These are phyloP conservation scores for Lachancea mirantina DNA, from an alignment of 805 yeast genomes.

Conservation along the genomic window DNA sequence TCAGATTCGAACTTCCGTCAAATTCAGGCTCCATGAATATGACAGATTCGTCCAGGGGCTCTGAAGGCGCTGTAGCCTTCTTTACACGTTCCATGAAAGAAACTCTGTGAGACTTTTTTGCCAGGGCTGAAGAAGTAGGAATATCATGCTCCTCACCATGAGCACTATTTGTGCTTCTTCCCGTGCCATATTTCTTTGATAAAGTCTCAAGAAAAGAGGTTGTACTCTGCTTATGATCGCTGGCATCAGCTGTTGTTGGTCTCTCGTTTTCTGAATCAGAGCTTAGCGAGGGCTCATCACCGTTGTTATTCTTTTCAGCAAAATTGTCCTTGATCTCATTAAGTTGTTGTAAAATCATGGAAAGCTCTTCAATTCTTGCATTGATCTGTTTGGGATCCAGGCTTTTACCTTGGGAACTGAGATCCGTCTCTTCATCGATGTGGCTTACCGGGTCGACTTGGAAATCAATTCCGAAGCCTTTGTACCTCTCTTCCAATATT, in stretches of 20 bases:
- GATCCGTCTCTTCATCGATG: conserved; percentile 2
- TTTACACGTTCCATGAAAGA: conserved; percentile 28
- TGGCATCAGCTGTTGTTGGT: conserved; percentile 8
- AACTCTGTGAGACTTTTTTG: conserved; percentile 16
- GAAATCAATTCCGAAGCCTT: conserved; percentile 57
- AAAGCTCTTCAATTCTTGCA: conserved; percentile 20
- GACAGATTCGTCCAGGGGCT: no score
- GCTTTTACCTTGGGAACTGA: conserved; percentile 7
- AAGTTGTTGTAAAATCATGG: conserved; percentile 20
- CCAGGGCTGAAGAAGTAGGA: conserved; percentile 7
- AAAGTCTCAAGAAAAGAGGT: conserved; percentile 27
- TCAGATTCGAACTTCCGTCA: no score
- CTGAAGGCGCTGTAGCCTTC: conserved; percentile 16
- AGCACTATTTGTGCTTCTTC: conserved; percentile 11
- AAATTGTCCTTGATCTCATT: conserved; percentile 10
- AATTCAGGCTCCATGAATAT: no score
- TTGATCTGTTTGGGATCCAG: conserved; percentile 23
- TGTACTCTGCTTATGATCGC: conserved; percentile 5
- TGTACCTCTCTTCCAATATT: conserved; percentile 60
- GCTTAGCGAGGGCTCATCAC: conserved; percentile 5
- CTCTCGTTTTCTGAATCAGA: conserved; percentile 11
- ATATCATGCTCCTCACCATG: conserved; percentile 3
- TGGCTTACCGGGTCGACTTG: conserved; percentile 10
- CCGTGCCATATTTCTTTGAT: conserved; percentile 30
- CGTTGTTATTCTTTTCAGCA: conserved; percentile 4